Evolutionary conservation across 2,329 filamentous ascomycete species (phyloP).

Genomic region (Grosmannia penicillata): DNA sequence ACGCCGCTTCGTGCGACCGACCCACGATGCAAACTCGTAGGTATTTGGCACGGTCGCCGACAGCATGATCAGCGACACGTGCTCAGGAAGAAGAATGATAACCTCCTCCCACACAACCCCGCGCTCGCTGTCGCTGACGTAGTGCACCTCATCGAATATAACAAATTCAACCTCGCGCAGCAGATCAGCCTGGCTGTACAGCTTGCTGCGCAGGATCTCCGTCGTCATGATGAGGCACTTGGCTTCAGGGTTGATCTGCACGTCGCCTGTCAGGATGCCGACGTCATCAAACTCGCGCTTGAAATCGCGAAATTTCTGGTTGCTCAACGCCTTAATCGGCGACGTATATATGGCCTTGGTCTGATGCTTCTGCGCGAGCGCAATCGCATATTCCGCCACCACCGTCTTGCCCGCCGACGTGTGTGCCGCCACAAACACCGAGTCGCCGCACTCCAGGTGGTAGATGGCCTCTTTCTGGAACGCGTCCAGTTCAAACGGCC

Average conservation of each 20-base stretch:
- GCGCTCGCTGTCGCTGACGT: slow-evolving; percentile 90
- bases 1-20: slow-evolving; percentile 94
- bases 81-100: slow-evolving; percentile 97
- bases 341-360: slow-evolving; percentile 99
- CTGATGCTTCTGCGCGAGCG: slow-evolving; percentile 94
- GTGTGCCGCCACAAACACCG: slow-evolving; percentile 93
- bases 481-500: slow-evolving; percentile 93
- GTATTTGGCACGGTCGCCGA: slow-evolving; percentile 97
- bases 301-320: slow-evolving; percentile 97
- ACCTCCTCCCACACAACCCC: slow-evolving; percentile 99
- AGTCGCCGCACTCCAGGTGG: slow-evolving; percentile 90
- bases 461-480: slow-evolving; percentile 99
- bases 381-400: slow-evolving; percentile 95
- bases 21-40: slow-evolving; percentile 95
- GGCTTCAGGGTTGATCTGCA: slow-evolving; percentile 93
- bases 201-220: slow-evolving; percentile 94
- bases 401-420: slow-evolving; percentile 97
- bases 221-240: slow-evolving; percentile 99
- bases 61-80: slow-evolving; percentile 86
- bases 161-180: slow-evolving; percentile 97
- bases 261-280: slow-evolving; percentile 90
- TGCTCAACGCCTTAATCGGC: slow-evolving; percentile 94
- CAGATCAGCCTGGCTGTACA: slow-evolving; percentile 88
- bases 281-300: slow-evolving; percentile 84
- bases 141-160: slow-evolving; percentile 98